Conservation (phyloP, 106 monocot genomes). For the Allium sativum region DNA sequence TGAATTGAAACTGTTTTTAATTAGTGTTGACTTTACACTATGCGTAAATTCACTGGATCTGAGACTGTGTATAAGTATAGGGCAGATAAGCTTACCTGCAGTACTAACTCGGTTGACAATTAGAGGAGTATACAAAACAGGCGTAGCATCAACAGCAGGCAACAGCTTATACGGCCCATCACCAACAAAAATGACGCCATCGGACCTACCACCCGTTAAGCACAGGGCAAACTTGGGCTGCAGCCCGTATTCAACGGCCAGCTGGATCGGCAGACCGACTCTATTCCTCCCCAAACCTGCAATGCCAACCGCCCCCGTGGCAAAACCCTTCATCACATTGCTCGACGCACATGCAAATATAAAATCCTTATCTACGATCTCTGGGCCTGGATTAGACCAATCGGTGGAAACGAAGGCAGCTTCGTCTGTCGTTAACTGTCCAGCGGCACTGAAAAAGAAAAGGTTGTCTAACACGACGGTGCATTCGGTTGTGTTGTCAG, state of each 20-base stretch:
- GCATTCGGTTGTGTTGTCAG: not conserved
- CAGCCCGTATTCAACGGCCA: slow-evolving; percentile 14
- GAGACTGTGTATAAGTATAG: too few relatives aligned
- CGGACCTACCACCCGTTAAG: not conserved
- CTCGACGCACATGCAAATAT: slow-evolving; percentile 19
- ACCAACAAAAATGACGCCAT: not conserved
- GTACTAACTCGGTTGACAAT: slow-evolving; percentile 2
- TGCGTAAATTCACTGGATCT: too few relatives aligned
- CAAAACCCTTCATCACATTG: slow-evolving; percentile 20
- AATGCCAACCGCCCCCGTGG: slow-evolving; percentile 9
- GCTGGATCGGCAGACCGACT: slow-evolving; percentile 15
- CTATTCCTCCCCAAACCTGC: slow-evolving; percentile 8
- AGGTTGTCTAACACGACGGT: not conserved
- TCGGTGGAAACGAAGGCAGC: slow-evolving; percentile 19
- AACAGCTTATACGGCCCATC: not conserved
- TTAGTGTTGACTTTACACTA: too few relatives aligned
- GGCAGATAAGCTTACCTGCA: not conserved
- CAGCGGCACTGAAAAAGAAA: slow-evolving; percentile 1
- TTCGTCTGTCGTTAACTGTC: slow-evolving; percentile 13
- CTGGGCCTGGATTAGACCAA: slow-evolving; percentile 14
- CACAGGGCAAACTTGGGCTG: slow-evolving; percentile 13
- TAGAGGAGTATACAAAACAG: not conserved
- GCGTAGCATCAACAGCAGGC: not conserved
- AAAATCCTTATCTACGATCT: slow-evolving; percentile 1
- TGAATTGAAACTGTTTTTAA: too few relatives aligned